A percentile compares a stretch with the other conserved stretches of the same genome.
phyloP scores from a whole-genome alignment of 1,284 basidiomycete genomes.

The Cutaneotrichosporon daszewskae region DNA sequence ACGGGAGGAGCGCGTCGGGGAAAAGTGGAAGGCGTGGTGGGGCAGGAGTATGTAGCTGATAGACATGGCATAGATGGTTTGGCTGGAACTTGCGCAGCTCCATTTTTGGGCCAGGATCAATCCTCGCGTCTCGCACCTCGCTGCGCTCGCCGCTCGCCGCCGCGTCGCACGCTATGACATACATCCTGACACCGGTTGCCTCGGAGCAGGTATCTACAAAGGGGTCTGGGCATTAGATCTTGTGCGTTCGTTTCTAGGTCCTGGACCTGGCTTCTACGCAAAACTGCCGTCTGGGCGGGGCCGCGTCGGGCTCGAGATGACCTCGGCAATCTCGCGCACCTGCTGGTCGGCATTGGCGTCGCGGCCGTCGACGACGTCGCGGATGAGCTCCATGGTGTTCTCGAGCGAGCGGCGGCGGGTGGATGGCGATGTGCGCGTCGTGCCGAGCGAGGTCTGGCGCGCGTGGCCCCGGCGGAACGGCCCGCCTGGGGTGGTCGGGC shows the following conservation, averaged over 20 bases:
- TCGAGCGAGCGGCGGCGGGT: conserved; percentile 87
- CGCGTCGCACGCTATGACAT: too few species aligned
- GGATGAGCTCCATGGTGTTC: conserved; percentile 92
- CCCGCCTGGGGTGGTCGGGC: conserved; percentile 28
- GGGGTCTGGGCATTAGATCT: too few species aligned
- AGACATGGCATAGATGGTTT: too few species aligned
- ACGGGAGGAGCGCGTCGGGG: conserved; percentile 2
- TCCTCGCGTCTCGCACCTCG: too few species aligned
- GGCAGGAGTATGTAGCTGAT: conserved; percentile 10
- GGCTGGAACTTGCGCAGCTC: too few species aligned
- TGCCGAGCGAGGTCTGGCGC: conserved; percentile 84
- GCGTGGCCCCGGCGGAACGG: conserved; percentile 60
- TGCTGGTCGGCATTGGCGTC: conserved; percentile 46
- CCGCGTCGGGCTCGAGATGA: conserved; percentile 41
- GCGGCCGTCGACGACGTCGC: conserved; percentile 73
- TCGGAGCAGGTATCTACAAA: too few species aligned
- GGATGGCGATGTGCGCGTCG: conserved; percentile 92
- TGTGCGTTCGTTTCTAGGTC: too few species aligned
- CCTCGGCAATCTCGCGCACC: conserved; percentile 45
- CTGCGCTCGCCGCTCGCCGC: too few species aligned
- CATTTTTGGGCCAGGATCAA: too few species aligned
- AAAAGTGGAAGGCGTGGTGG: conserved; percentile 12
- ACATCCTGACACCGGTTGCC: too few species aligned
- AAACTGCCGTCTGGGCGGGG: conserved; percentile 16
- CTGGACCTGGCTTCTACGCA: too few species aligned